Percentiles rank a stretch among this genome's conserved stretches.
These are phyloP conservation scores for Penicillium sp. DNA, from an alignment of 2,329 filamentous ascomycete genomes.

Conservation along the genomic window DNA sequence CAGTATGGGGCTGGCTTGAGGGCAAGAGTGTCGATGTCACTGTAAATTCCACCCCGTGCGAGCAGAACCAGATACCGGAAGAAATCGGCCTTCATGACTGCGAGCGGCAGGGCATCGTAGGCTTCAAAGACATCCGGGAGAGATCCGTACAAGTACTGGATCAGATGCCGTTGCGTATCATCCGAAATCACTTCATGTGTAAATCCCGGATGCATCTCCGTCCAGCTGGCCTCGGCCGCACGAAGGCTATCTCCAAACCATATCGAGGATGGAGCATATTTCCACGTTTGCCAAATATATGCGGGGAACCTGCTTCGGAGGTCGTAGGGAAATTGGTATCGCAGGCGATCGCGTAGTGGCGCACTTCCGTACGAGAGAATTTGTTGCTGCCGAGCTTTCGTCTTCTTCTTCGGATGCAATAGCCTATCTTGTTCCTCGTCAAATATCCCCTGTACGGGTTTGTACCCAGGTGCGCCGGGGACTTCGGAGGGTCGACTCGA, in stretches of 20 bases:
- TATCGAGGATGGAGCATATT: conserved; percentile 76
- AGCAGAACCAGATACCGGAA: conserved; percentile 78
- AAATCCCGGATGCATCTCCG: conserved; percentile 83
- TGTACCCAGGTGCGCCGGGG: conserved; percentile 35
- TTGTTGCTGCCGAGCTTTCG: conserved; percentile 31
- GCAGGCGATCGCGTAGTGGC: conserved; percentile 78
- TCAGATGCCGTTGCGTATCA: conserved; percentile 77
- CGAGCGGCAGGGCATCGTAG: conserved; percentile 73
- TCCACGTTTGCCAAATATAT: conserved; percentile 99
- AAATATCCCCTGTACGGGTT: conserved; percentile 35
- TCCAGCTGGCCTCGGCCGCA: conserved; percentile 87
- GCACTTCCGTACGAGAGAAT: conserved; percentile 73
- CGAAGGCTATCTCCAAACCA: conserved; percentile 78
- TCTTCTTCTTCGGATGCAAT: conserved; percentile 20
- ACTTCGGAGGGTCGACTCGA: conserved; percentile 59
- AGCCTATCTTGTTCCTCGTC: conserved; percentile 29
- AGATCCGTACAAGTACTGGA: conserved; percentile 84
- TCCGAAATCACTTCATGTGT: conserved; percentile 98
- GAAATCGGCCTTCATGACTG: conserved; percentile 79
- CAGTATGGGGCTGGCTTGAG: conserved; percentile 84
- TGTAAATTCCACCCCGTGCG: conserved; percentile 81
- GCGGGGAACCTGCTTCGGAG: conserved; percentile 87
- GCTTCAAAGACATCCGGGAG: conserved; percentile 80
- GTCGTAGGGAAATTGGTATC: conserved; percentile 94
- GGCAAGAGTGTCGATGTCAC: conserved; percentile 88